A percentile compares a stretch with the other conserved stretches of the same genome.
Conservation (phyloP, 805 yeast genomes). For the Suhomyces canberraensis region DNA sequence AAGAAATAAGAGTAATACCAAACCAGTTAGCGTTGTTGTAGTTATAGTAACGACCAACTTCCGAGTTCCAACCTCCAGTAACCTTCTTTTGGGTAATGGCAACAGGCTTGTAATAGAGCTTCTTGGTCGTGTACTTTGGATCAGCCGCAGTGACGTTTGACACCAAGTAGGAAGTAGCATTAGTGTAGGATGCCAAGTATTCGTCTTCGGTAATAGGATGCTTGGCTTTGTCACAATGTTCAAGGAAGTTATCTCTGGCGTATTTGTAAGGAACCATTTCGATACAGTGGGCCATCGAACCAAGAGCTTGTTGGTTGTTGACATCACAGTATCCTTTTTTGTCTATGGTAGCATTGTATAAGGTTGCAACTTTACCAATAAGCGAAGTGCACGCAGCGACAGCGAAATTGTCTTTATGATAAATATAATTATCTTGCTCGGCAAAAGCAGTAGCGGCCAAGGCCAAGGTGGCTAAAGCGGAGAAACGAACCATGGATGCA, state of each 20-base stretch:
- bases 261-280: constrained; percentile 18
- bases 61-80: constrained; percentile 25
- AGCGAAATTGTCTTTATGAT: constrained; percentile 22
- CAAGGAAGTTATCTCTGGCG: constrained; percentile 18
- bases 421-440: constrained; percentile 22
- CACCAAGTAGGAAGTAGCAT: constrained; percentile 40
- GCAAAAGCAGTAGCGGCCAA: constrained; percentile 14
- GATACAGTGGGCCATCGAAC: constrained; percentile 36
- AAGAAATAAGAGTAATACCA: constrained; percentile 27
- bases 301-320: constrained; percentile 37
- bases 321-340: constrained; percentile 30
- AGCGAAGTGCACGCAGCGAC: constrained; percentile 24
- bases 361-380: constrained; percentile 23
- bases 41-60: constrained; percentile 26
- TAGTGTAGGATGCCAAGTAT: constrained; percentile 34
- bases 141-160: constrained; percentile 27
- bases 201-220: constrained; percentile 25
- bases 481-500: constrained; percentile 5
- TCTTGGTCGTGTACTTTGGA: constrained; percentile 26
- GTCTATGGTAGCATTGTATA: constrained; percentile 22
- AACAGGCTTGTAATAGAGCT: constrained; percentile 35
- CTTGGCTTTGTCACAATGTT: constrained; percentile 13
- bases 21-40: constrained; percentile 40
- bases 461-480: neutral
- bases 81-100: constrained; percentile 21